Base-by-base conservation (phyloP, 169 alveolate genomes). In the Plasmodium adleri region DNA sequence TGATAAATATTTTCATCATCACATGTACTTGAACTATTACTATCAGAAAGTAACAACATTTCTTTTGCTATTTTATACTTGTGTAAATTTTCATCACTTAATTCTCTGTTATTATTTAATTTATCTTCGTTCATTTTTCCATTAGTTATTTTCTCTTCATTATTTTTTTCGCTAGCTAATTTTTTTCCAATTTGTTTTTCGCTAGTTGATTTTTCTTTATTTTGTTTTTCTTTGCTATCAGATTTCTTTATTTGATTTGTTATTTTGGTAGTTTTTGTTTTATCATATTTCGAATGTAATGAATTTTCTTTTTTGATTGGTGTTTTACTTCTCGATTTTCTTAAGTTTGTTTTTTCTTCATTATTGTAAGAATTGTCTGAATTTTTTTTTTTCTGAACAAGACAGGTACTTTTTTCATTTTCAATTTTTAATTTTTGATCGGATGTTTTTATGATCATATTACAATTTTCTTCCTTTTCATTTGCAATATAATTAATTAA, bases 31-130 rank as follows among this genome's bases (percentile, higher is more conserved):
- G 17, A n/a, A 59, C 72, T 32, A 45, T 62, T 60, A 39, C 74
- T 75, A 17, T 67, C 62, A 15, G 88, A 56, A 39, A 58, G 64
- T n/a, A 76, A 32, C 17, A 76, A 22, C 88, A 76, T 56, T 9
- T 76, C 88, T 56, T 76, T 76, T 24, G 88, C 73, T 63, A 76
- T 63, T 17, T 76, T 76, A 45, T 76, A 76, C 24, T 56, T 63
- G 52, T 76, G 88, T 6, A 76, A 22, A 64, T 64, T 76, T 64
- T 76, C 88, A 22, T 76, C 88, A 63, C 58, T 39, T 54, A 76
- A 47, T 22, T 76, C 39, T 6, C 63, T 45, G 22, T 60, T 50
- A 0, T 17, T 45, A 32, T 32, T 32, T 32, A 32, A 32, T 32
- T 32, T 32, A 32, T 32, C 43, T 32, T 32, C 7, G 43, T 32